A percentile compares a stretch with the other conserved stretches of the same genome.
Conservation (phyloP, 75 land plant species). For the Chamaecyparis obtusa region DNA sequence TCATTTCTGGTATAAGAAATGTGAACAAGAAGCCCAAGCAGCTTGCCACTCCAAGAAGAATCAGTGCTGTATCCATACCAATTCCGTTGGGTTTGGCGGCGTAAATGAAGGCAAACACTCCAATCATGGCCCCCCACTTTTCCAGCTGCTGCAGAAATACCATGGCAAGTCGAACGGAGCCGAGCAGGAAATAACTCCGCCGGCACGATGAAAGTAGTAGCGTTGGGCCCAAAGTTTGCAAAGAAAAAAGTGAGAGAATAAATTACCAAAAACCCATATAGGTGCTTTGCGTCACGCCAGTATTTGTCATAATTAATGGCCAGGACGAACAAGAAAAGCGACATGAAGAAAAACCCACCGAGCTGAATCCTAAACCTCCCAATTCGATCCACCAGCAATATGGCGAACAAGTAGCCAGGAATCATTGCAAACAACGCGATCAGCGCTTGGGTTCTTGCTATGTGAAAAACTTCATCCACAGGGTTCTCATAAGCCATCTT, state of each 20-base stretch:
- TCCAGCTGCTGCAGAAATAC: constrained; percentile 31
- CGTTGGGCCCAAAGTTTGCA: constrained; percentile 35
- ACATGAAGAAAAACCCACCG: constrained; percentile 19
- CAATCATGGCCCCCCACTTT: constrained; percentile 34
- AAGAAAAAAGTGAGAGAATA: constrained; percentile 14
- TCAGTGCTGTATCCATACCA: constrained; percentile 17
- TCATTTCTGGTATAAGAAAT: constrained; percentile 34
- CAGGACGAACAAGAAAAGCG: constrained; percentile 27
- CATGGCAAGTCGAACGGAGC: constrained; percentile 33
- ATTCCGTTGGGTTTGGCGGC: constrained; percentile 19
- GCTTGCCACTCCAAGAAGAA: constrained; percentile 16
- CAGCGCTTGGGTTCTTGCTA: constrained; percentile 29
- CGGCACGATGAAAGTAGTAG: constrained; percentile 42
- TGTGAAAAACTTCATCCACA: constrained; percentile 16
- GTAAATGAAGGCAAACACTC: constrained; percentile 31
- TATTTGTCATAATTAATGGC: constrained; percentile 14
- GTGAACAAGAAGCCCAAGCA: constrained; percentile 33
- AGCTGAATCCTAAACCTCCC: constrained; percentile 16
- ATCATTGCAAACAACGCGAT: constrained; percentile 24
- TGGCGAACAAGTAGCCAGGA: constrained; percentile 32
- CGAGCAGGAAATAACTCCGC: constrained; percentile 42
- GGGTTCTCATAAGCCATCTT: neutral
- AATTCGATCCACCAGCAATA: constrained; percentile 18
- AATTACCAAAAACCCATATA: neutral
- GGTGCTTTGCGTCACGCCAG: neutral